Evolutionary conservation across 2,329 filamentous ascomycete species (phyloP).

Genomic region (Biscogniauxia mediterranea): DNA sequence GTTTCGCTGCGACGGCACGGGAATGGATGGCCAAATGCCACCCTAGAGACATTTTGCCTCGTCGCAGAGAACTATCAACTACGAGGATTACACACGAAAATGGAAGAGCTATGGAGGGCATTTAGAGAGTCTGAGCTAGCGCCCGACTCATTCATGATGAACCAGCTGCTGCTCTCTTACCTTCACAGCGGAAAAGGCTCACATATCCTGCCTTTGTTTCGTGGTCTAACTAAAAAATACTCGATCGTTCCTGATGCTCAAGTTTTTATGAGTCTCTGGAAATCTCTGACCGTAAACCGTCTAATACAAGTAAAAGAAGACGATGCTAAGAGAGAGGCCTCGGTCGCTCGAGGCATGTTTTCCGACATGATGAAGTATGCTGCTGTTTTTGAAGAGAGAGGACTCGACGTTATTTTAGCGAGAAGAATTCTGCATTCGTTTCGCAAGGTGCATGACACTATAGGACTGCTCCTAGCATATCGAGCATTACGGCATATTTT

Average conservation of each 20-base stretch:
- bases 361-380: slow-evolving; percentile 49
- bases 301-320: slow-evolving; percentile 36
- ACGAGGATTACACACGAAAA: slow-evolving; percentile 54
- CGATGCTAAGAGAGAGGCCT: slow-evolving; percentile 31
- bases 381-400: slow-evolving; percentile 42
- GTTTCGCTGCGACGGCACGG: slow-evolving; percentile 33
- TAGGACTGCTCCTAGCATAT: slow-evolving; percentile 46
- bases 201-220: slow-evolving; percentile 56
- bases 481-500: slow-evolving; percentile 43
- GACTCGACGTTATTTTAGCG: slow-evolving; percentile 47
- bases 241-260: slow-evolving; percentile 61
- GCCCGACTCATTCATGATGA: slow-evolving; percentile 74
- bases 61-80: slow-evolving; percentile 70
- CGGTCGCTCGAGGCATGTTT: slow-evolving; percentile 43
- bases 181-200: slow-evolving; percentile 56
- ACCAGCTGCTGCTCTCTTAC: slow-evolving; percentile 69
- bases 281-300: slow-evolving; percentile 52
- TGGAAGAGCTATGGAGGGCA: slow-evolving; percentile 60
- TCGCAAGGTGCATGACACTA: slow-evolving; percentile 43
- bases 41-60: slow-evolving; percentile 74
- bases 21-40: slow-evolving; percentile 55
- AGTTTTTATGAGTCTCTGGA: slow-evolving; percentile 69
- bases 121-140: slow-evolving; percentile 63
- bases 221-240: slow-evolving; percentile 47
- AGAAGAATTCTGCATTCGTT: slow-evolving; percentile 52